A percentile compares a stretch with the other conserved stretches of the same genome.
Conservation (phyloP, 139 green algal species). For the Volvox reticuliferus region DNA sequence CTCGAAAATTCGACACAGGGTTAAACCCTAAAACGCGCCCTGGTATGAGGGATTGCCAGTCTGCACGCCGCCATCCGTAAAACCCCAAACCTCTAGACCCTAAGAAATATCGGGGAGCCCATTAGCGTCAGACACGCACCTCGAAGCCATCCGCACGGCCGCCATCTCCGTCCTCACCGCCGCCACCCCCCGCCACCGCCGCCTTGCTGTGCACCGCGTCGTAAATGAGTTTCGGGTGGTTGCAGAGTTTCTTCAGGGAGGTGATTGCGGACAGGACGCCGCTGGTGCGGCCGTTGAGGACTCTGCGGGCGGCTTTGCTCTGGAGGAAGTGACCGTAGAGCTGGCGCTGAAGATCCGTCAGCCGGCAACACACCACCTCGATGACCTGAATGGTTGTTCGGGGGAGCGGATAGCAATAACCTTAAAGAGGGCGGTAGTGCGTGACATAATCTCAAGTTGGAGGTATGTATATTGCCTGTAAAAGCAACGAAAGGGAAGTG, state of each 20-base stretch:
- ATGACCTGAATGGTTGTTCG: constrained; percentile 79
- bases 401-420: too few relatives aligned
- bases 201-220: constrained; percentile 65
- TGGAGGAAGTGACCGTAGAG: constrained; percentile 96
- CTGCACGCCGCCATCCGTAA: background rate
- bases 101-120: too few relatives aligned
- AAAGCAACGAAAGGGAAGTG: too few relatives aligned
- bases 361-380: constrained; percentile 94
- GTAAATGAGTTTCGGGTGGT: constrained; percentile 97
- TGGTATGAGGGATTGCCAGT: background rate
- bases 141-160: constrained; percentile 65
- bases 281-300: constrained; percentile 72
- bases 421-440: too few relatives aligned
- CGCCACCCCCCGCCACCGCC: background rate
- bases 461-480: too few relatives aligned
- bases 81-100: background rate
- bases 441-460: too few relatives aligned
- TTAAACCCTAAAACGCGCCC: too few relatives aligned
- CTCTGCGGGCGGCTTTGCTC: constrained; percentile 82
- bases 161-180: background rate
- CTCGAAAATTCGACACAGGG: too few relatives aligned
- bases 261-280: constrained; percentile 92
- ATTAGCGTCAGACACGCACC: background rate
- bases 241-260: constrained; percentile 97
- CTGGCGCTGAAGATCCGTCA: constrained; percentile 89